Evolutionary conservation across 2,329 filamentous ascomycete genomes (phyloP).

Genomic region (Cercospora nicotianae): DNA sequence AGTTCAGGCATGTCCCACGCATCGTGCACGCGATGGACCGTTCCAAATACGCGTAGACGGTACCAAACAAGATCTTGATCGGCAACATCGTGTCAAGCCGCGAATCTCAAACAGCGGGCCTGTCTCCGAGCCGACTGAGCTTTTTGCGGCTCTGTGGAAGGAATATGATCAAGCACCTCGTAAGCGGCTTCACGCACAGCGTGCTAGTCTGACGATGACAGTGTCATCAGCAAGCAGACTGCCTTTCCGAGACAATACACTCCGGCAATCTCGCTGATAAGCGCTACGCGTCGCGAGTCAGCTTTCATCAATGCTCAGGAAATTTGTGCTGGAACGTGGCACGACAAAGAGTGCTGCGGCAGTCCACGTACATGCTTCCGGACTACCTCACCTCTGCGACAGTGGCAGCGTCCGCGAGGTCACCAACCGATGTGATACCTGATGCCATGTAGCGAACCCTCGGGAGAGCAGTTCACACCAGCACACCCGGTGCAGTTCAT

Average conservation of each 20-base stretch:
- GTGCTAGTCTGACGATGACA: background rate
- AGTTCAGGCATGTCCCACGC: background rate
- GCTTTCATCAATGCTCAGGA: background rate
- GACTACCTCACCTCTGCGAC: background rate
- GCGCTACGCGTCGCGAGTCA: background rate
- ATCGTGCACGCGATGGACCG: background rate
- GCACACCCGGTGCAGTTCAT: too few relatives aligned
- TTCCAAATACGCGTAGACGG: background rate
- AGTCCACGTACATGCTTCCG: background rate
- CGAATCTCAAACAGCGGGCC: background rate
- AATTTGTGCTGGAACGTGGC: background rate
- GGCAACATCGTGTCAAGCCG: background rate
- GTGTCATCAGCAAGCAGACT: background rate
- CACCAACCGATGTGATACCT: background rate
- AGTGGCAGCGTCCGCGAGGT: background rate
- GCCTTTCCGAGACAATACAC: slow-evolving; percentile 1
- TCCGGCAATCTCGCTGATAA: background rate
- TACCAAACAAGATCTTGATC: slow-evolving; percentile 1
- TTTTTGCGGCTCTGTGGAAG: background rate
- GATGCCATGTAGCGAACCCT: too few relatives aligned
- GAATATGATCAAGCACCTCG: background rate
- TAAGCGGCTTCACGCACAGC: background rate
- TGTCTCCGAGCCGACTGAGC: background rate
- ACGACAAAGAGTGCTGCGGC: background rate
- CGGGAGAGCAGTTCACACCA: too few relatives aligned